Conservation (phyloP, 176 grass and related monocot genomes). For the Oryza rufipogon region DNA sequence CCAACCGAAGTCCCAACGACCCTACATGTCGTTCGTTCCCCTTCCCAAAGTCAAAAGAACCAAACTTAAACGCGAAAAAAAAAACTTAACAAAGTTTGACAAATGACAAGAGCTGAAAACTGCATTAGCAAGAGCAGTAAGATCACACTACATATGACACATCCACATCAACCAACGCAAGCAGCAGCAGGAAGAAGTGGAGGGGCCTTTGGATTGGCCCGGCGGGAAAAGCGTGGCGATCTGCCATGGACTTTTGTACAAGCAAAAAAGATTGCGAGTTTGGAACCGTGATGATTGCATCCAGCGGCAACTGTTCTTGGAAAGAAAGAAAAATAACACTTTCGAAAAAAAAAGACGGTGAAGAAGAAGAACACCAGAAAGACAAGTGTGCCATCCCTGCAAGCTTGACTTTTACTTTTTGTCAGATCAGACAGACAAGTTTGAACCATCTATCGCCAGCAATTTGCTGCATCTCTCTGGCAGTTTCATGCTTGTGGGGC, state of each 20-base stretch:
- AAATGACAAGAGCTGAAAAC: background rate
- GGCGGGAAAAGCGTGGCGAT: conserved; percentile 28
- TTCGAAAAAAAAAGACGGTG: background rate
- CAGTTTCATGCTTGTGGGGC: conserved; percentile 5
- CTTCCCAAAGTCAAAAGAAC: background rate
- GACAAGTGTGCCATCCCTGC: background rate
- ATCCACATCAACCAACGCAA: background rate
- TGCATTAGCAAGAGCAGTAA: background rate
- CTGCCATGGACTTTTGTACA: background rate
- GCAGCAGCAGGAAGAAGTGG: no score
- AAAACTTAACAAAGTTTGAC: background rate
- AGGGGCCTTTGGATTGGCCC: background rate
- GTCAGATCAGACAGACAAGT: conserved; percentile 38
- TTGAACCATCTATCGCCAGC: conserved; percentile 14
- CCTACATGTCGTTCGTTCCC: background rate
- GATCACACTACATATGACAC: background rate
- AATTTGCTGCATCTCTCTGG: background rate
- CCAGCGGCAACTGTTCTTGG: background rate
- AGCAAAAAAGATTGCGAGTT: background rate
- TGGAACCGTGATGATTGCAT: conserved; percentile 19
- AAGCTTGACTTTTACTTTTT: conserved; percentile 44
- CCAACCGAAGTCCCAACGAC: background rate
- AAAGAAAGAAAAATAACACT: no score
- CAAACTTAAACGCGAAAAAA: background rate
- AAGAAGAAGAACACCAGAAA: background rate